Evolutionary conservation across 768 basidiomycete species (phyloP).

Genomic region (Leccinum obscurum): DNA sequence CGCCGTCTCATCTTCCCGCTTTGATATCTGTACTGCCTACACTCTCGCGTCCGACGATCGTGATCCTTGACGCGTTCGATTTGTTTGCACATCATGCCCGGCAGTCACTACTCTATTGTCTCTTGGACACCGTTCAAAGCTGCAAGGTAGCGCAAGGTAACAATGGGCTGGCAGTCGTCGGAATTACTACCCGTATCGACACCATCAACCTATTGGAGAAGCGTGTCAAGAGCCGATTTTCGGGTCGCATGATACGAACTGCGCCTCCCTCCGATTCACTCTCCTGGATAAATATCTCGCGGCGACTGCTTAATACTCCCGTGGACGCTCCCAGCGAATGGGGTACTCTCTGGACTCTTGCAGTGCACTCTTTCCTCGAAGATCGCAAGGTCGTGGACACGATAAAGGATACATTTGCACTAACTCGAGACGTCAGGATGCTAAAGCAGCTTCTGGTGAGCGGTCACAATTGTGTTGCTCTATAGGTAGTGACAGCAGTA

Average conservation of each 20-base stretch:
- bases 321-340: slow-evolving; percentile 47
- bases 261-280: slow-evolving; percentile 54
- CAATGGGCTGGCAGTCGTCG: slow-evolving; percentile 82
- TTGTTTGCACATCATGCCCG: slow-evolving; percentile 90
- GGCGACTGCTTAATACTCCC: slow-evolving; percentile 40
- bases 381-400: slow-evolving; percentile 46
- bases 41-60: slow-evolving; percentile 73
- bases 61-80: slow-evolving; percentile 92
- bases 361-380: slow-evolving; percentile 56
- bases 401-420: slow-evolving; percentile 58
- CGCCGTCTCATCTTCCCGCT: slow-evolving; percentile 69
- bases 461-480: slow-evolving; percentile 7
- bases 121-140: slow-evolving; percentile 92
- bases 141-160: slow-evolving; percentile 58
- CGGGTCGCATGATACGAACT: slow-evolving; percentile 83
- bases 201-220: slow-evolving; percentile 91
- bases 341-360: slow-evolving; percentile 55
- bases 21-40: slow-evolving; percentile 78
- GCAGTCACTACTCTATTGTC: slow-evolving; percentile 91
- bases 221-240: slow-evolving; percentile 96
- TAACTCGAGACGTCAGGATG: slow-evolving; percentile 60
- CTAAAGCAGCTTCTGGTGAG: slow-evolving; percentile 64
- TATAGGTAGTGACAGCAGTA: slow-evolving; percentile 8
- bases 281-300: slow-evolving; percentile 53
- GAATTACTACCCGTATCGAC: slow-evolving; percentile 84